phyloP scores from a whole-genome alignment of 768 basidiomycete species.

The Roridomyces roridus region DNA sequence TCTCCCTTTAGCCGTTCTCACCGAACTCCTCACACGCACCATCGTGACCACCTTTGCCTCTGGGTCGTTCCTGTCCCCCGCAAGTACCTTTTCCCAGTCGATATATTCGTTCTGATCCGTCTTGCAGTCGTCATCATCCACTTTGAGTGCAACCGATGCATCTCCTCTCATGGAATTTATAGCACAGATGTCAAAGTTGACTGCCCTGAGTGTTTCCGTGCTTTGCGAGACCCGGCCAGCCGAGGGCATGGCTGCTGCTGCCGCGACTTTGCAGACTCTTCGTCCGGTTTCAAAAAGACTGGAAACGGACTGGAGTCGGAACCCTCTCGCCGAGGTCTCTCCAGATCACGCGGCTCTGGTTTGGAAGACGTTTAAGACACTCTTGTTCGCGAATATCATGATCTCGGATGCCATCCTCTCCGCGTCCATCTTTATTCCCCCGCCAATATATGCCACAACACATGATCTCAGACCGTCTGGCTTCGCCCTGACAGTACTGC shows the following conservation, averaged over 20 bases:
- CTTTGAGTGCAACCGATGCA: constrained; percentile 33
- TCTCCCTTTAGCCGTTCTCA: constrained; percentile 58
- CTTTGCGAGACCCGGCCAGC: constrained; percentile 41
- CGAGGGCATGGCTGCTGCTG: constrained; percentile 37
- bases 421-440: constrained; percentile 57
- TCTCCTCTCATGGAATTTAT: constrained; percentile 27
- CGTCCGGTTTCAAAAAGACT: constrained; percentile 46
- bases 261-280: constrained; percentile 37
- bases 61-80: constrained; percentile 58
- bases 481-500: constrained; percentile 61
- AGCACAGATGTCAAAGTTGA: constrained; percentile 40
- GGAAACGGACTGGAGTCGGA: constrained; percentile 56
- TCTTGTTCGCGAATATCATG: constrained; percentile 79
- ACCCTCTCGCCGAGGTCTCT: constrained; percentile 40
- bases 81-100: constrained; percentile 5
- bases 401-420: constrained; percentile 67
- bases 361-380: constrained; percentile 76
- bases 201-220: constrained; percentile 40
- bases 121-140: constrained; percentile 28
- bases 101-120: neutral
- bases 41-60: constrained; percentile 61
- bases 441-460: constrained; percentile 31
- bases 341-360: constrained; percentile 52
- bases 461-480: constrained; percentile 39
- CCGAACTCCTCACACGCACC: constrained; percentile 44